Evolutionary conservation across 371 early-diverging fungal species (phyloP), one percentile per base, ranked within the genome.

Genomic region (Syncephalastrum racemosum): DNA sequence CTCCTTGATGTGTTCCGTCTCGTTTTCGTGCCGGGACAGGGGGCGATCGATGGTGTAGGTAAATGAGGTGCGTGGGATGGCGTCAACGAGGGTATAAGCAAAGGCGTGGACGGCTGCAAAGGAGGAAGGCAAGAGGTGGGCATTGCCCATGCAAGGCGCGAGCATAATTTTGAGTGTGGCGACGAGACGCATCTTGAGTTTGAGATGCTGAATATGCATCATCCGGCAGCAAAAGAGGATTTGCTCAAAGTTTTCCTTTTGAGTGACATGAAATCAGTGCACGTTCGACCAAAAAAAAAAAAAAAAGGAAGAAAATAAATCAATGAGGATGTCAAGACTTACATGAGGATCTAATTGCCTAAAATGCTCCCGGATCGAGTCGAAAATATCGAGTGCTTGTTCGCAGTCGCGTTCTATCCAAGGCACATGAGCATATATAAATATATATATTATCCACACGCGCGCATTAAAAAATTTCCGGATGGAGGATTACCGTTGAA

Each of bases 301-400:
- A 47, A 39, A 24, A 20, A 4, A 48, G 40, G n/a, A n/a, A n/a
- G n/a, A n/a, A n/a, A n/a, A n/a, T n/a, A n/a, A n/a, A n/a, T n/a
- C n/a, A n/a, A n/a, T n/a, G n/a, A n/a, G n/a, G n/a, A n/a, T n/a
- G n/a, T n/a, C n/a, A 24, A 27, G 27, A 2, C 62, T 61, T 72
- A 80, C 80, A 27, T 63, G 56, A 1, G 67, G 51, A 55, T 74
- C 68, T 5, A 70, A 7, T 13, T 66, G 61, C 13, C 52, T 66
- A 50, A 70, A 81, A 39, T 70, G 60, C 8, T 62, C 56, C 16
- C 63, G 62, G 18, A 81, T 77, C 27, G 75, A 75, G 15, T 78
- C 81, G 59, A 79, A 77, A 4, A 73, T 60, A 53, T 78, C 79
- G 7, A 81, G 47, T 3, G 81, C 68, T 61, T 77, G 71, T 23